phyloP scores from a whole-genome alignment of 768 basidiomycete genomes.

The Bullera alba region DNA sequence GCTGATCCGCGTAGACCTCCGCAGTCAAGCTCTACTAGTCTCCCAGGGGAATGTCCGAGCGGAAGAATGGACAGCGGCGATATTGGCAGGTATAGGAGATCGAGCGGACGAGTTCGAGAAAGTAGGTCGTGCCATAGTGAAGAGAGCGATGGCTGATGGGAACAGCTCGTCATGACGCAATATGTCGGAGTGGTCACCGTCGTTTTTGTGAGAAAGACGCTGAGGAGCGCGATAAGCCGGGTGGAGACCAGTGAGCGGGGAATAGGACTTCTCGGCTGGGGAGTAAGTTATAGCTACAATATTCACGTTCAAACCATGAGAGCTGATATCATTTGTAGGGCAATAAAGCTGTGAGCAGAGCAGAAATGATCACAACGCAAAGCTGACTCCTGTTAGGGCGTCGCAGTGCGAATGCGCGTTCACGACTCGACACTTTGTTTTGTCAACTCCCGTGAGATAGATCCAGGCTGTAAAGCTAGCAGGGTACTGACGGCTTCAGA shows the following conservation, averaged over 20 bases:
- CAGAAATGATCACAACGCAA: not conserved
- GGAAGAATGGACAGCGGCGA: conserved; percentile 28
- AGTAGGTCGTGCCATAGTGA: conserved; percentile 3
- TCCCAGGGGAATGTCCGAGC: conserved; percentile 26
- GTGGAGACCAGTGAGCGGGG: conserved; percentile 31
- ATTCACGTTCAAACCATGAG: too few species aligned
- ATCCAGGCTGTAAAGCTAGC: not conserved
- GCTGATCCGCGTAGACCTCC: conserved; percentile 14
- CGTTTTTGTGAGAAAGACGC: conserved; percentile 22
- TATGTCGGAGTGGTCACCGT: conserved; percentile 38
- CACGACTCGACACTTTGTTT: conserved; percentile 34
- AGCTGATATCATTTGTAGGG: conserved; percentile 15
- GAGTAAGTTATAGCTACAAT: conserved; percentile 27
- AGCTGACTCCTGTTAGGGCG: conserved; percentile 18
- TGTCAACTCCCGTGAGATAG: conserved; percentile 32
- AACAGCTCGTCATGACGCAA: conserved; percentile 28
- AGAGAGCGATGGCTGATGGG: not conserved
- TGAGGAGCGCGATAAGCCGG: conserved; percentile 13
- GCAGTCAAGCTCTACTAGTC: conserved; percentile 26
- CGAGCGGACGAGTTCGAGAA: conserved; percentile 22
- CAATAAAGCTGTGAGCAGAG: conserved; percentile 30
- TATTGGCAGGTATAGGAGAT: conserved; percentile 16
- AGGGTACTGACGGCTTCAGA: conserved; percentile 13
- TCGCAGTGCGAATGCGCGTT: conserved; percentile 29
- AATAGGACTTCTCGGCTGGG: conserved; percentile 35